Evolutionary conservation across 805 yeast genomes (phyloP), one percentile per base, ranked within the genome.

Genomic region (Candida insectorum): DNA sequence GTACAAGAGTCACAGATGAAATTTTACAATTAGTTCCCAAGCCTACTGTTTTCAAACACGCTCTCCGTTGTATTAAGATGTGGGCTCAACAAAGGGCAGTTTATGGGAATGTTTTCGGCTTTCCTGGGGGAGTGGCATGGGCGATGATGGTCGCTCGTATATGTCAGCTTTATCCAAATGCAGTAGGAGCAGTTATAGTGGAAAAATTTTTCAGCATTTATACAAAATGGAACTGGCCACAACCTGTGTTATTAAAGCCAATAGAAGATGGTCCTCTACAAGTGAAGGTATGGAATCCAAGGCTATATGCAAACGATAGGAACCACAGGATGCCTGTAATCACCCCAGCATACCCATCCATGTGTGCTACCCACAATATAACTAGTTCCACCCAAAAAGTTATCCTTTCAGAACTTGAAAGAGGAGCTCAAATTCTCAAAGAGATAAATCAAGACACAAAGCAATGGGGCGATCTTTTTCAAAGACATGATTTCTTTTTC

Each of bases 71-170:
- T 11, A 85, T 93, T 43, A 93, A 93, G 58, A 69, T 93, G 51
- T 93, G 98, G 98, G 98, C 98, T 0, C 91, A 88, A 54, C 77
- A 88, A 50, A 73, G 97, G 31, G 97, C 96, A 0, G 77, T 93
- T 11, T 93, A 93, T 60, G 97, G 86, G 5, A 93, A 93, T 53
- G 83, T 93, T 28, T 86, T 83, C 72, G 98, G 98, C 0, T 93
- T 91, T 60, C 98, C 97, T 1, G 98, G 98, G 51, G 98, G 98
- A 59, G 98, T 93, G 30, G 98, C 98, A 1, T 93, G 98, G 98
- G 98, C 98, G 1, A 93, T 93, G 97, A 60, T 93, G 25, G 97
- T 89, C n/a, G 98, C 97, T 1, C 73, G 98, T 49, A 87, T 93
- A 18, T 93, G 98, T 59, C 98, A 93, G 57, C 63, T 93, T 31